These are phyloP conservation scores for Luffa acutangula DNA, from an alignment of 306 rosid genomes.

Conservation along the genomic window DNA sequence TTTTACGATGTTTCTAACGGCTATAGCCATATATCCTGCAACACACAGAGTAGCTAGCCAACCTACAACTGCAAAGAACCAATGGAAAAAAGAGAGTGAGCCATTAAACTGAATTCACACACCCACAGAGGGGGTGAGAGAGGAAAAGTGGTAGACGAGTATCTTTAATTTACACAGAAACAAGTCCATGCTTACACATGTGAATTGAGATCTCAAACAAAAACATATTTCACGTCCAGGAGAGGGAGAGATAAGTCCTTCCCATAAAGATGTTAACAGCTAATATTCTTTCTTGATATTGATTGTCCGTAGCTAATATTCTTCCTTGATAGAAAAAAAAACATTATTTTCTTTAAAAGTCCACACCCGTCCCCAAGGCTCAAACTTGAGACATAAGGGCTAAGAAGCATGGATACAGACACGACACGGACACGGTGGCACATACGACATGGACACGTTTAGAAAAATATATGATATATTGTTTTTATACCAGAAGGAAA, in stretches of 20 bases:
- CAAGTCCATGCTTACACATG: neutral
- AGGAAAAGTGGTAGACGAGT: neutral
- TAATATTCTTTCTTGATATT: no score
- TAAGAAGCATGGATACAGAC: no score
- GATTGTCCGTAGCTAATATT: no score
- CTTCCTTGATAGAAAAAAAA: neutral
- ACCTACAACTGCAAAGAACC: constrained; percentile 60
- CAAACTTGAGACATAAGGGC: neutral
- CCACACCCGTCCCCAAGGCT: no score
- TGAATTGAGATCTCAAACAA: neutral
- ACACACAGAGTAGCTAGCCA: constrained; percentile 86
- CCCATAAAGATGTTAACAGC: neutral
- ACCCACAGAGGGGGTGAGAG: neutral
- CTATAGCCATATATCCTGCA: constrained; percentile 80
- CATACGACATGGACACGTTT: no score
- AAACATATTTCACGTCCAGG: neutral
- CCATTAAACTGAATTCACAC: neutral
- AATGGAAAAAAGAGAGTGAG: constrained; percentile 11
- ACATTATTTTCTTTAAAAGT: neutral
- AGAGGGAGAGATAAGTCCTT: neutral
- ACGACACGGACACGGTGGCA: no score
- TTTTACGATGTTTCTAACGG: constrained; percentile 73
- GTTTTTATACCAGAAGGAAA: no score
- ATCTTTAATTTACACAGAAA: neutral
- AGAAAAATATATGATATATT: no score